phyloP scores from a whole-genome alignment of 352 stramenopile genomes.

The Globisporangium spiculum region DNA sequence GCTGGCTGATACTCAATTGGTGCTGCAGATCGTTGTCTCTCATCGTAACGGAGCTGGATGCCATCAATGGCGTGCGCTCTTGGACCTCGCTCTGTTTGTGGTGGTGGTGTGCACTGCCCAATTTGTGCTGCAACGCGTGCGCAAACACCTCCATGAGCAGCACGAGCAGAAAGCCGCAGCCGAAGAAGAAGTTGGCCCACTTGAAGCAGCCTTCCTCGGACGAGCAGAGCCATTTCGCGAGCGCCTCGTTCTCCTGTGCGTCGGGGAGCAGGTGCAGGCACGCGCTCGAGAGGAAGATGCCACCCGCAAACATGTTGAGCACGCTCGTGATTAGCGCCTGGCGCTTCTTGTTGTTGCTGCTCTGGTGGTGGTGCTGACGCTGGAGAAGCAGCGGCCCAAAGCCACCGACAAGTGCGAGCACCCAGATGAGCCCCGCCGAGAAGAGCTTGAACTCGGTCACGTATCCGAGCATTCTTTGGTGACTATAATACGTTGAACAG shows the following conservation, averaged over 20 bases:
- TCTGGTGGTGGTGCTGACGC: conserved; percentile 32
- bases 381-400: conserved; percentile 48
- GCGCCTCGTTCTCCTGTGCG: conserved; percentile 59
- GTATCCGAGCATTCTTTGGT: conserved; percentile 24
- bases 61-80: conserved; percentile 29
- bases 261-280: conserved; percentile 81
- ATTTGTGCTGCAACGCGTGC: conserved; percentile 48
- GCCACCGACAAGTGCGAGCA: conserved; percentile 50
- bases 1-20: conserved; percentile 11
- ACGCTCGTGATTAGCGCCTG: conserved; percentile 26
- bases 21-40: neutral
- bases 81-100: conserved; percentile 10
- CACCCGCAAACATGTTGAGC: conserved; percentile 80
- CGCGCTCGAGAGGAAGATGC: conserved; percentile 78
- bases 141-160: conserved; percentile 72
- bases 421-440: conserved; percentile 53
- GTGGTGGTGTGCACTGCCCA: conserved; percentile 27
- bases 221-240: conserved; percentile 40
- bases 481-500: neutral
- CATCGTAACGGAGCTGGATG: conserved; percentile 15
- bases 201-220: conserved; percentile 53
- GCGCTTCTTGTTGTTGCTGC: conserved; percentile 14
- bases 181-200: conserved; percentile 83
- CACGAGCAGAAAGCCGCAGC: conserved; percentile 67
- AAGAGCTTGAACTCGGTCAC: conserved; percentile 68